Conservation (phyloP, 106 monocot genomes). For the Agapanthus africanus region DNA sequence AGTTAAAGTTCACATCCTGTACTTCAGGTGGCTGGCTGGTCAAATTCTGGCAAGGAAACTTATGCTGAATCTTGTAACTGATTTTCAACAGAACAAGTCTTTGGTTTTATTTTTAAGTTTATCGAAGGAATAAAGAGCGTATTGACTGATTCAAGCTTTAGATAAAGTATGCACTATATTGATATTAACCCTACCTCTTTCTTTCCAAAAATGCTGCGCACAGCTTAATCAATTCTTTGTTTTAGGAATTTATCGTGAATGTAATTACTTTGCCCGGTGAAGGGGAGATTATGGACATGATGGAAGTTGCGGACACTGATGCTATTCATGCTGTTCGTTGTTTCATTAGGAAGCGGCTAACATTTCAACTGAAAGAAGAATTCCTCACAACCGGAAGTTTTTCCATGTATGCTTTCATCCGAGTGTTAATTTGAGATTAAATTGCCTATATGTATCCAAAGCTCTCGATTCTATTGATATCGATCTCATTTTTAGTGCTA, state of each 20-base stretch:
- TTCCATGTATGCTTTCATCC: neutral
- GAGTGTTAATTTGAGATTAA: neutral
- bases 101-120: conserved; percentile 70
- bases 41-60: conserved; percentile 76
- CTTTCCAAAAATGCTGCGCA: neutral
- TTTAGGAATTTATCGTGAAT: conserved; percentile 86
- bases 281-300: conserved; percentile 73
- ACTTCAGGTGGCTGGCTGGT: conserved; percentile 82
- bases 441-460: neutral
- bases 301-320: conserved; percentile 73
- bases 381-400: conserved; percentile 36
- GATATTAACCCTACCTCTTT: neutral
- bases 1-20: neutral
- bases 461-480: conserved; percentile 43
- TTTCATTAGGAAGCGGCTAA: conserved; percentile 56
- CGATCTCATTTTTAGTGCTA: neutral
- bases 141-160: conserved; percentile 55
- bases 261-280: conserved; percentile 78
- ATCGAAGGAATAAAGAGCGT: conserved; percentile 73
- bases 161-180: conserved; percentile 63
- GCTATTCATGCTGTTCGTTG: conserved; percentile 53
- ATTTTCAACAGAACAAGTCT: conserved; percentile 71
- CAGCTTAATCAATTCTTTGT: neutral
- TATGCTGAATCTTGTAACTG: conserved; percentile 78
- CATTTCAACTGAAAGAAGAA: conserved; percentile 43